phyloP scores from a whole-genome alignment of 176 grass and related monocot genomes.

The Oryza coarctata region DNA sequence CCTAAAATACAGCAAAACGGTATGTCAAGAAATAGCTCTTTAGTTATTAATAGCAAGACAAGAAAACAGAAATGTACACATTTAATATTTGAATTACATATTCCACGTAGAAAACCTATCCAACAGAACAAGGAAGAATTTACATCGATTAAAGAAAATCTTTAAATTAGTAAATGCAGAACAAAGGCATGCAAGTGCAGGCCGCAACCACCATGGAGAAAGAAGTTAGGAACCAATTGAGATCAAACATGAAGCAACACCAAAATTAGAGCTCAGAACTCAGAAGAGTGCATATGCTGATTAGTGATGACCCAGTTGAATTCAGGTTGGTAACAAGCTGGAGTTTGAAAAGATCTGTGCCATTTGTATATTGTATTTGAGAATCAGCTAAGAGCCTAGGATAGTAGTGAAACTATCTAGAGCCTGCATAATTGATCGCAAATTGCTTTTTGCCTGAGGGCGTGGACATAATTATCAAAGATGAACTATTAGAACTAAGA shows the following conservation, averaged over 20 bases:
- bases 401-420: background rate
- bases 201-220: background rate
- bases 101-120: slow-evolving; percentile 2
- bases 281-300: background rate
- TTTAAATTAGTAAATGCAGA: background rate
- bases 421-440: background rate
- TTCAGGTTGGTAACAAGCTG: background rate
- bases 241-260: slow-evolving; percentile 4
- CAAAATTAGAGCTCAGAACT: background rate
- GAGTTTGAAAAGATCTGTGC: background rate
- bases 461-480: background rate
- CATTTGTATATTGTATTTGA: background rate
- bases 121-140: background rate
- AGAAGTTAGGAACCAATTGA: background rate
- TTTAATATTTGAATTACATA: background rate
- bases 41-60: background rate
- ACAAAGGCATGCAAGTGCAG: background rate
- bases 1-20: slow-evolving; percentile 54
- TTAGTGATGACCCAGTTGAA: background rate
- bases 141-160: background rate
- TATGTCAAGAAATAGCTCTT: background rate
- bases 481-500: background rate
- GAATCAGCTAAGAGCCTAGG: background rate
- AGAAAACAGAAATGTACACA: background rate
- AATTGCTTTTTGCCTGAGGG: background rate